These are phyloP conservation scores for Vitis rotundifolia DNA, from an alignment of 164 flowering plant genomes.

Conservation along the genomic window DNA sequence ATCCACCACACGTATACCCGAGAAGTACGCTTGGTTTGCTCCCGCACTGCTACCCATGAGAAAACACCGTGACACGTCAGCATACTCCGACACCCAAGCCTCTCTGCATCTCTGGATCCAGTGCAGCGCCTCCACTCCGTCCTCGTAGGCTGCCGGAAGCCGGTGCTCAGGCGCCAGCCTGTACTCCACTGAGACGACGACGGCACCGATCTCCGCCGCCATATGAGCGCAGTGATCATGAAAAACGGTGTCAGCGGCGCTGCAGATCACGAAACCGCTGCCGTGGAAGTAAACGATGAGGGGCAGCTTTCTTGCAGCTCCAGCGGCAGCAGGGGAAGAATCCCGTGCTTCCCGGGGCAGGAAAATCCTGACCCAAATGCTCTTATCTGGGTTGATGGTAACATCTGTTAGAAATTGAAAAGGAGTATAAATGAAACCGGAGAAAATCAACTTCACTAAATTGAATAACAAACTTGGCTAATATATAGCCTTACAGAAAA, in stretches of 20 bases:
- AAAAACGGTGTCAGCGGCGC: conserved; percentile 12
- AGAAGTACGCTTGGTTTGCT: conserved; percentile 21
- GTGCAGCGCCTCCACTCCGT: conserved; percentile 41
- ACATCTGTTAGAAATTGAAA: too few relatives aligned
- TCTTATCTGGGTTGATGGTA: conserved; percentile 18
- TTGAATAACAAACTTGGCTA: too few relatives aligned
- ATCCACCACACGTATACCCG: conserved; percentile 15
- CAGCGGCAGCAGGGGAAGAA: neutral
- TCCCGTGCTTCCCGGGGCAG: conserved; percentile 21
- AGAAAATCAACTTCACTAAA: too few relatives aligned
- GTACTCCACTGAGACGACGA: conserved; percentile 49
- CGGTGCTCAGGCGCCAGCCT: conserved; percentile 62
- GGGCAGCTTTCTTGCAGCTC: conserved; percentile 29
- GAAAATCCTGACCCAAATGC: conserved; percentile 41
- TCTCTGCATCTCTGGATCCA: conserved; percentile 29
- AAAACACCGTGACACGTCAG: conserved; percentile 18
- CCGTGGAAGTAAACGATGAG: conserved; percentile 50
- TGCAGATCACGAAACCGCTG: conserved; percentile 44
- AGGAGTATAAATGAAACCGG: too few relatives aligned
- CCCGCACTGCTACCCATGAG: conserved; percentile 29
- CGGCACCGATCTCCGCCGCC: conserved; percentile 21
- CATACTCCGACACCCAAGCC: conserved; percentile 15
- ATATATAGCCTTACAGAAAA: too few relatives aligned
- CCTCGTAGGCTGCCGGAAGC: conserved; percentile 64
- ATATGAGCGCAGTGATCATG: conserved; percentile 29